These are phyloP conservation scores for Zymoseptoria crescenta DNA, from an alignment of 2,329 filamentous ascomycete genomes.

Conservation along the genomic window DNA sequence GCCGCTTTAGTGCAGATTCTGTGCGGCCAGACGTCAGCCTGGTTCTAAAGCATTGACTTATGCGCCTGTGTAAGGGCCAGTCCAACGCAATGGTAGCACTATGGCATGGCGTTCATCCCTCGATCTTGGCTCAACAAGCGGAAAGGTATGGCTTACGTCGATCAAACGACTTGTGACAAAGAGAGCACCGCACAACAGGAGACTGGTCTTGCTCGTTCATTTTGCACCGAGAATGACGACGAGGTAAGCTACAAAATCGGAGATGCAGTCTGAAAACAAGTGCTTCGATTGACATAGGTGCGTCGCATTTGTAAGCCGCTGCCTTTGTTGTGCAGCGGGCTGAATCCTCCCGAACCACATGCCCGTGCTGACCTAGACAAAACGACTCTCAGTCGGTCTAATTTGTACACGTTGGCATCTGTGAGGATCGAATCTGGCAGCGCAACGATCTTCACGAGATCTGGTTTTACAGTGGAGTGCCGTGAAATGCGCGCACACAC, in stretches of 20 bases:
- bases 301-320: neutral
- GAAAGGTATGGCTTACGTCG: slow-evolving; percentile 28
- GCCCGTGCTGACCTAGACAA: no score
- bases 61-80: no score
- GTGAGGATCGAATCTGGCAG: no score
- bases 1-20: slow-evolving; percentile 39
- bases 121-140: neutral
- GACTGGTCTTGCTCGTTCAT: neutral
- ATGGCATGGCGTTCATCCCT: neutral
- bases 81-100: slow-evolving; percentile 12
- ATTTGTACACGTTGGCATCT: neutral
- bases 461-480: neutral
- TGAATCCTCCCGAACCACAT: neutral
- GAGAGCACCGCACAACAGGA: slow-evolving; percentile 23
- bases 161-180: slow-evolving; percentile 38
- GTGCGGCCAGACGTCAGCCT: neutral
- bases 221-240: neutral
- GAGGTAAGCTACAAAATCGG: neutral
- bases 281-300: neutral
- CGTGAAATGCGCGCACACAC: neutral
- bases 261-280: neutral
- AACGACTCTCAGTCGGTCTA: neutral
- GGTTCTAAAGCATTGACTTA: neutral
- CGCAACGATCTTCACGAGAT: neutral
- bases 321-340: neutral